Evolutionary conservation across 345 rosid genomes (phyloP).

Genomic region (Mercurialis annua): DNA sequence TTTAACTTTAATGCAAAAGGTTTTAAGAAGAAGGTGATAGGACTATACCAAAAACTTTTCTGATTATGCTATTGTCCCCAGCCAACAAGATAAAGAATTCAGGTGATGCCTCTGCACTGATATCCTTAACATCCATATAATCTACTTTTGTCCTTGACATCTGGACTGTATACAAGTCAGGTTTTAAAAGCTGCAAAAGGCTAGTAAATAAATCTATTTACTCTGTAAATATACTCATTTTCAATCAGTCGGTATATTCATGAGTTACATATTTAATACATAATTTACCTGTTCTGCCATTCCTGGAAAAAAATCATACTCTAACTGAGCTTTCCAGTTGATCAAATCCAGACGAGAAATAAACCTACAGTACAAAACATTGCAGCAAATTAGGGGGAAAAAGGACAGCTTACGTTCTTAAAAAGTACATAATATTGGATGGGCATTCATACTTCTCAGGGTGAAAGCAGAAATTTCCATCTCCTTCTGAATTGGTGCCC

Average conservation of each 20-base stretch:
- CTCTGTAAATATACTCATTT: background rate
- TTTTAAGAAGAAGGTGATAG: background rate
- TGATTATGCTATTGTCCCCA: constrained; percentile 64
- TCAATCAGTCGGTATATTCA: background rate
- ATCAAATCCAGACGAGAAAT: constrained; percentile 70
- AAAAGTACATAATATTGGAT: background rate
- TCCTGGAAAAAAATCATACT: constrained; percentile 48
- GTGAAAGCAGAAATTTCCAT: constrained; percentile 30
- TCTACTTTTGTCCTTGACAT: constrained; percentile 72
- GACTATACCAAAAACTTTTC: constrained; percentile 80
- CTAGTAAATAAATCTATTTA: constrained; percentile 7
- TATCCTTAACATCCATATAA: constrained; percentile 76
- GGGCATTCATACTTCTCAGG: constrained; percentile 57
- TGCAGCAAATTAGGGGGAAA: background rate
- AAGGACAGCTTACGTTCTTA: background rate
- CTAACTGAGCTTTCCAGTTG: constrained; percentile 79
- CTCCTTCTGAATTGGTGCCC: constrained; percentile 26
- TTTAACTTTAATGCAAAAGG: background rate
- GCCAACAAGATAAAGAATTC: constrained; percentile 62
- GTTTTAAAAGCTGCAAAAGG: constrained; percentile 44
- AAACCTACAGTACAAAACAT: constrained; percentile 43
- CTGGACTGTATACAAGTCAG: constrained; percentile 96
- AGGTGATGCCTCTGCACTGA: constrained; percentile 46
- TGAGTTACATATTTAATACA: constrained; percentile 9
- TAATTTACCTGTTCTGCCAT: constrained; percentile 54